Conservation (phyloP, 768 basidiomycete species). For the Ramaria sp. region DNA sequence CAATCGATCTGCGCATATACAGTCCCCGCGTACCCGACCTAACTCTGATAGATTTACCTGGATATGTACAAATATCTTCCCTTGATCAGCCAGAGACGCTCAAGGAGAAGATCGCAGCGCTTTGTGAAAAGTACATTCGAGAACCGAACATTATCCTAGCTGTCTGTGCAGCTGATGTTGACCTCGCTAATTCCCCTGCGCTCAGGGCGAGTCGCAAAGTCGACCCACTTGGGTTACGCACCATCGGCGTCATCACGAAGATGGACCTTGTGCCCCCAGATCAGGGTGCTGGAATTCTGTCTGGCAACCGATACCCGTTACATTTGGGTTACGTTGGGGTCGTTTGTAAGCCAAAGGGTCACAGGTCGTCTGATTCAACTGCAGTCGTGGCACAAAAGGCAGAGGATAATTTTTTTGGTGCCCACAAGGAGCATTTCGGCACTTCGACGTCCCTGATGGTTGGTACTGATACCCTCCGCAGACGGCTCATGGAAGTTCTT, state of each 20-base stretch:
- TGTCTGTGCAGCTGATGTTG: conserved; percentile 96
- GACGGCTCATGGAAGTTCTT: conserved; percentile 91
- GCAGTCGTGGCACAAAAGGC: conserved; percentile 40
- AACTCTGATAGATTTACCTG: conserved; percentile 93
- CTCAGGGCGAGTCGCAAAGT: conserved; percentile 87
- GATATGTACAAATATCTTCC: conserved; percentile 91
- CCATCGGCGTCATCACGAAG: conserved; percentile 97
- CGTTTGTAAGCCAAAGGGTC: conserved; percentile 68
- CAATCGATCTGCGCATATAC: conserved; percentile 95
- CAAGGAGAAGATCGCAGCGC: conserved; percentile 79
- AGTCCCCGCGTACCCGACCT: conserved; percentile 94
- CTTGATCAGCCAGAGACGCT: conserved; percentile 92
- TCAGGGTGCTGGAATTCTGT: conserved; percentile 68
- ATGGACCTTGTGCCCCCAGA: conserved; percentile 94
- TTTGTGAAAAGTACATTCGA: conserved; percentile 97
- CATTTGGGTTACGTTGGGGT: conserved; percentile 97
- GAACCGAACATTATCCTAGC: conserved; percentile 99
- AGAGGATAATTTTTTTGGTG: conserved; percentile 60
- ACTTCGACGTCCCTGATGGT: conserved; percentile 64
- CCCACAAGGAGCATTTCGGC: conserved; percentile 53
- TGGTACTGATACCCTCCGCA: conserved; percentile 83
- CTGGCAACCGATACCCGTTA: conserved; percentile 91
- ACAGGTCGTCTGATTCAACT: conserved; percentile 40
- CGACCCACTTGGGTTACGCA: conserved; percentile 89
- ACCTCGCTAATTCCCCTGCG: conserved; percentile 96